These are phyloP conservation scores for Xerocomus nothofagi DNA, from an alignment of 1,284 basidiomycete species.

Conservation along the genomic window DNA sequence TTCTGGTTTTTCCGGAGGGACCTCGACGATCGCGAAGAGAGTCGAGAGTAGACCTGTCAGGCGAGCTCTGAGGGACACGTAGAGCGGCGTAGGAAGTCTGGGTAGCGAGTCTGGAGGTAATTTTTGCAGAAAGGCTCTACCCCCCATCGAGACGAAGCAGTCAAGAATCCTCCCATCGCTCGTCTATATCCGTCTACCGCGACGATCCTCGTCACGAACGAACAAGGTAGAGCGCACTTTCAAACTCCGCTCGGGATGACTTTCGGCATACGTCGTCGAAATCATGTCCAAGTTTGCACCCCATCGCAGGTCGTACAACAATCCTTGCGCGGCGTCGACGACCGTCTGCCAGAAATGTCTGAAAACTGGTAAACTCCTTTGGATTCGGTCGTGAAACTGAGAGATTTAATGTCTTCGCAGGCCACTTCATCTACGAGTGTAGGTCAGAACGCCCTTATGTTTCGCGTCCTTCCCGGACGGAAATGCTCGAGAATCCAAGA, in stretches of 20 bases:
- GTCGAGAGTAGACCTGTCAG: conserved; percentile 41
- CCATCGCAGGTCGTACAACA: conserved; percentile 57
- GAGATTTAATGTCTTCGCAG: conserved; percentile 38
- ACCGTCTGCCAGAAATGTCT: conserved; percentile 82
- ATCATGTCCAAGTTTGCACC: conserved; percentile 81
- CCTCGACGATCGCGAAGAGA: conserved; percentile 50
- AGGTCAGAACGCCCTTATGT: conserved; percentile 71
- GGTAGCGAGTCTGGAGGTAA: conserved; percentile 52
- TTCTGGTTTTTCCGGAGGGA: conserved; percentile 61
- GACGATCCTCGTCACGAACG: no score
- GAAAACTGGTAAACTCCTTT: conserved; percentile 48
- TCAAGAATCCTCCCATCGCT: conserved; percentile 8
- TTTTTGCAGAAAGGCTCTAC: conserved; percentile 56
- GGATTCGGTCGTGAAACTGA: not conserved
- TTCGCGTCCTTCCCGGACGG: conserved; percentile 73
- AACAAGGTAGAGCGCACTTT: not conserved
- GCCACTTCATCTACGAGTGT: conserved; percentile 80
- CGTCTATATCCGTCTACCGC: not conserved
- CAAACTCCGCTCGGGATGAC: conserved; percentile 18
- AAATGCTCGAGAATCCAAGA: conserved; percentile 71
- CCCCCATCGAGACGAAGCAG: conserved; percentile 65
- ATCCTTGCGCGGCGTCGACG: conserved; percentile 57
- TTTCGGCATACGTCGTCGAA: not conserved
- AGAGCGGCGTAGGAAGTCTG: conserved; percentile 54
- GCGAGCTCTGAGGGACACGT: conserved; percentile 48